Evolutionary conservation across 2,329 filamentous ascomycete genomes (phyloP).

Genomic region (Colletotrichum tamarilloi): DNA sequence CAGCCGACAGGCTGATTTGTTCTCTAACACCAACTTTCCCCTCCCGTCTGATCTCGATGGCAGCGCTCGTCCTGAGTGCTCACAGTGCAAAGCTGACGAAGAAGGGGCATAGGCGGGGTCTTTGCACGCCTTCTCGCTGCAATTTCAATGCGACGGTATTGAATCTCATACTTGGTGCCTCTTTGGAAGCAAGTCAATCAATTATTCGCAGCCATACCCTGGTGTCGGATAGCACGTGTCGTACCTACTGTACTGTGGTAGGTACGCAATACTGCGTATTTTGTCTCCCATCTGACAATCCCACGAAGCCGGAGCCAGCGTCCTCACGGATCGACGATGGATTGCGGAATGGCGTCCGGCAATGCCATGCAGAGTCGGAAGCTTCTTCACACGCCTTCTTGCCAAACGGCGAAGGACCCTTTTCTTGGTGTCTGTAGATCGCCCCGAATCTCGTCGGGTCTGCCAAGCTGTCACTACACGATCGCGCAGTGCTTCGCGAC

Average conservation of each 20-base stretch:
- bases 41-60: background rate
- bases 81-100: background rate
- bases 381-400: background rate
- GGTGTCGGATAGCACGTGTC: background rate
- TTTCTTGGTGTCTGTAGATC: constrained; percentile 16
- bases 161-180: background rate
- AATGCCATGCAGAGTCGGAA: constrained; percentile 8
- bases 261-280: too few relatives aligned
- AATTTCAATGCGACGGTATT: constrained; percentile 7
- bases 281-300: background rate
- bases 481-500: constrained; percentile 18
- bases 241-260: background rate
- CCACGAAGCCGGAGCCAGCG: background rate
- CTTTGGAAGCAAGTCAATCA: background rate
- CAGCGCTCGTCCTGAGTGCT: background rate
- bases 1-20: background rate
- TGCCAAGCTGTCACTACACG: constrained; percentile 32
- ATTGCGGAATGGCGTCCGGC: constrained; percentile 1
- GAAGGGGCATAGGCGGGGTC: background rate
- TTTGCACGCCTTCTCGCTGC: constrained; percentile 1
- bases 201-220: constrained; percentile 21
- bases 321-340: constrained; percentile 8
- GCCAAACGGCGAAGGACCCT: background rate
- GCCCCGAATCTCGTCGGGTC: constrained; percentile 7
- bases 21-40: background rate